Conservation (phyloP, 768 basidiomycete genomes). For the Amanita fuliginea region DNA sequence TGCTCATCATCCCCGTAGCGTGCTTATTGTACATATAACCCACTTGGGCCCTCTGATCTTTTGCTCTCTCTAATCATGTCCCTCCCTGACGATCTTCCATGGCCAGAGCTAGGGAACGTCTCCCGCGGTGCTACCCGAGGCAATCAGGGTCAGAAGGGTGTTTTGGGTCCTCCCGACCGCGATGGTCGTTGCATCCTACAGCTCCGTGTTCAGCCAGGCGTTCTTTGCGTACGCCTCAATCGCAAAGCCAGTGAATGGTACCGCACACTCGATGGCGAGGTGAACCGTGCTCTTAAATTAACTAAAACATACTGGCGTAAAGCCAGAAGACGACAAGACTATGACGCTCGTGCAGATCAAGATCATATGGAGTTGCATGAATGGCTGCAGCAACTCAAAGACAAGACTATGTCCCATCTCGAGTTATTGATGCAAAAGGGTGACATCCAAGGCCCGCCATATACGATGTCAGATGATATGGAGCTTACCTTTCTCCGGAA, state of each 20-base stretch:
- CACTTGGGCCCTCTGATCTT: conserved; percentile 11
- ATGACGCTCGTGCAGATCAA: conserved; percentile 75
- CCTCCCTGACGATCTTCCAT: conserved; percentile 67
- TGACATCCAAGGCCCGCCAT: conserved; percentile 77
- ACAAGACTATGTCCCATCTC: conserved; percentile 82
- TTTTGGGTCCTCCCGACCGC: conserved; percentile 56
- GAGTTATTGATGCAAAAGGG: conserved; percentile 83
- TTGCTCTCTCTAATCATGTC: conserved; percentile 29
- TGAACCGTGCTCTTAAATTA: conserved; percentile 70
- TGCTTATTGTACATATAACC: conserved; percentile 9
- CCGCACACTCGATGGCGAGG: conserved; percentile 64
- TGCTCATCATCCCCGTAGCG: conserved; percentile 7
- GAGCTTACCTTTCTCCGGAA: conserved; percentile 72
- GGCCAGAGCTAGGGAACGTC: conserved; percentile 81
- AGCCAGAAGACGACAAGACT: conserved; percentile 72
- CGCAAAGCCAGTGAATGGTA: conserved; percentile 78
- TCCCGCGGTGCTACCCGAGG: conserved; percentile 76
- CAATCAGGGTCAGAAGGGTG: conserved; percentile 81
- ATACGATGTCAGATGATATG: conserved; percentile 69
- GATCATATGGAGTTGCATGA: conserved; percentile 86
- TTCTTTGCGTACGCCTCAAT: conserved; percentile 65
- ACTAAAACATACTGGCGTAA: conserved; percentile 86
- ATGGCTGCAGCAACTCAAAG: conserved; percentile 80
- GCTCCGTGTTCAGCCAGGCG: conserved; percentile 74
- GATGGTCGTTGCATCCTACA: conserved; percentile 74